These are phyloP conservation scores for Melianthus villosus DNA, from an alignment of 441 rosid species.

Conservation along the genomic window DNA sequence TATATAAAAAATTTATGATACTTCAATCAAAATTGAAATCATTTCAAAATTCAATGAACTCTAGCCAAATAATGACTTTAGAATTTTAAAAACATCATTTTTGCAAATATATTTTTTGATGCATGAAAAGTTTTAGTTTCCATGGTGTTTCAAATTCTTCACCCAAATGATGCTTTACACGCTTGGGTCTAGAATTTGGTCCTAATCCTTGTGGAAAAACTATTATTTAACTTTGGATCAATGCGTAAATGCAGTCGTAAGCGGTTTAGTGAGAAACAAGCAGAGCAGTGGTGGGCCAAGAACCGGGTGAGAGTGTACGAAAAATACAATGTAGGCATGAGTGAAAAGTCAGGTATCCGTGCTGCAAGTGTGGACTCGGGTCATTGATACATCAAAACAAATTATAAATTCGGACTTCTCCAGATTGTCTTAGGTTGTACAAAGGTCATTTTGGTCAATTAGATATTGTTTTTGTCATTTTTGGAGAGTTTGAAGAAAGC, in stretches of 20 bases:
- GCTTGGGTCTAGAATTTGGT: too few relatives aligned
- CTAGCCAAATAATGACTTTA: too few relatives aligned
- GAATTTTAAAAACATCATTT: too few relatives aligned
- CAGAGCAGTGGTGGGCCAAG: slow-evolving; percentile 96
- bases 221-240: not conserved
- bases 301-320: slow-evolving; percentile 77
- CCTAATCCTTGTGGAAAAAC: too few relatives aligned
- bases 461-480: slow-evolving; percentile 18
- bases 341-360: slow-evolving; percentile 54
- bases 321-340: slow-evolving; percentile 59
- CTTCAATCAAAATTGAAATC: too few relatives aligned
- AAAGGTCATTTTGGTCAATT: slow-evolving; percentile 15
- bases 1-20: too few relatives aligned
- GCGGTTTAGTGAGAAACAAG: slow-evolving; percentile 82
- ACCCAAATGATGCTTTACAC: too few relatives aligned
- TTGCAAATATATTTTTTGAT: too few relatives aligned
- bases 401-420: slow-evolving; percentile 17
- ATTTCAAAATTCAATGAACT: too few relatives aligned
- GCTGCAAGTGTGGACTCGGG: slow-evolving; percentile 51
- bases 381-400: slow-evolving; percentile 21
- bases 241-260: slow-evolving; percentile 43
- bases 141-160: too few relatives aligned
- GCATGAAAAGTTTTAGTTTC: too few relatives aligned
- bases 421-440: slow-evolving; percentile 13
- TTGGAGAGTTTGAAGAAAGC: slow-evolving; percentile 12